Base-by-base conservation (phyloP, 73 alveolate genomes). In the Paramecium tetraurelia region DNA sequence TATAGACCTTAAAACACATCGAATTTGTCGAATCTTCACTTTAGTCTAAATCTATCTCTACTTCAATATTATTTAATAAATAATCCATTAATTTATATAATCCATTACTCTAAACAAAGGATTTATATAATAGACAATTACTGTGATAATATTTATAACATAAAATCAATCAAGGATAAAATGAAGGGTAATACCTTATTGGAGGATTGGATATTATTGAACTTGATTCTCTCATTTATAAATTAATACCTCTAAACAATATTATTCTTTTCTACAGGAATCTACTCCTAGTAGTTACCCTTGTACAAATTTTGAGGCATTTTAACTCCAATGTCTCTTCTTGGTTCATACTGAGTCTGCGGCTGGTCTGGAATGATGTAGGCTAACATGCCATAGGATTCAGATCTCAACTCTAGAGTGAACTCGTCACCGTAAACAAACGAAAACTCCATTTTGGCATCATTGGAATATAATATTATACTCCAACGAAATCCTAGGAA, bases 351-450 rank as follows among this genome's bases (percentile, higher is more conserved):
- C 16, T 33, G 59, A 8, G 38, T 5, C 3, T 20, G 5, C 2
- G 86, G 86, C n/a, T 72, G 31, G 14, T 72, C 86, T 12, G 86
- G 86, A 9, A 72, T 72, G 3, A 72, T 72, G 21, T 72, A 72
- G 0, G 86, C 63, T 33, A 72, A 12, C 35, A 72, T 36, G 12
- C 57, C 59, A 38, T 36, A 72, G 35, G 57, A 33, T 72, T 72
- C 59, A 35, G 86, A 72, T 38, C 12, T 72, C 59, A 72, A 38
- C 18, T 72, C 86, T 9, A 72, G 41, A 36, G 59, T 36, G 68
- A 72, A 72, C 2, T 72, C 86, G 5, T 72, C 86, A 3, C 33
- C 57, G 38, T 29, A 72, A 35, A 72, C 86, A 72, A 72, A 38
- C 2, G 86, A 72, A 14, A 33, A 36, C 46, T 72, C 57, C 40